phyloP scores from a whole-genome alignment of 805 yeast species.

The Teunomyces barrocoloradensis region DNA sequence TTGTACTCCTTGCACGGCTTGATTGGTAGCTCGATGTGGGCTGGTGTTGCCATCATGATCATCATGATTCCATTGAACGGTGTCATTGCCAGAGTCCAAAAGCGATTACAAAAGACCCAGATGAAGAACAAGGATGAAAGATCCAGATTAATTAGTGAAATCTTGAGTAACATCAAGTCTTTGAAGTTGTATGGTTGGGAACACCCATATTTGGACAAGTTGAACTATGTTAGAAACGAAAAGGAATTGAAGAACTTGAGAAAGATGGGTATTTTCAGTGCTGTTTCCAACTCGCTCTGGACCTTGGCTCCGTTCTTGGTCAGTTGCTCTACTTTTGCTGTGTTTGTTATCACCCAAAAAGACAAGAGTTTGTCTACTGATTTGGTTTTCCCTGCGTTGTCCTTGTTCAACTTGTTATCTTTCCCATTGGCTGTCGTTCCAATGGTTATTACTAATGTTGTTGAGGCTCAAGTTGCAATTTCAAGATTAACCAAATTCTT shows the following conservation, averaged over 20 bases:
- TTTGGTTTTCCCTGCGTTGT: slow-evolving; percentile 84
- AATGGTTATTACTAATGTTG: slow-evolving; percentile 76
- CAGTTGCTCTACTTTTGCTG: slow-evolving; percentile 83
- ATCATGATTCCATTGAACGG: slow-evolving; percentile 81
- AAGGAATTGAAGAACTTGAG: slow-evolving; percentile 76
- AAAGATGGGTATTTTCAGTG: slow-evolving; percentile 68
- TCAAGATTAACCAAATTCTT: slow-evolving; percentile 73
- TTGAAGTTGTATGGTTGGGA: slow-evolving; percentile 97
- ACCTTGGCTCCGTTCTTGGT: slow-evolving; percentile 86
- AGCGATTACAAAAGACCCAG: slow-evolving; percentile 73
- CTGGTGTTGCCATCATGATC: slow-evolving; percentile 80
- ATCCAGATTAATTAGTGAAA: slow-evolving; percentile 83
- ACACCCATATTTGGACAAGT: slow-evolving; percentile 68
- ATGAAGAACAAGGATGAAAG: slow-evolving; percentile 92
- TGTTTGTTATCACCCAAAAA: slow-evolving; percentile 61
- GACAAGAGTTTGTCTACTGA: slow-evolving; percentile 76
- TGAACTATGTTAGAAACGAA: slow-evolving; percentile 81
- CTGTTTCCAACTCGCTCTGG: slow-evolving; percentile 74
- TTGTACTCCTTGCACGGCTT: slow-evolving; percentile 66
- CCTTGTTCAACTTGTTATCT: slow-evolving; percentile 80
- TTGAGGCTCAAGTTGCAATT: slow-evolving; percentile 86
- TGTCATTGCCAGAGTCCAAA: slow-evolving; percentile 62
- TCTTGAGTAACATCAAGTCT: slow-evolving; percentile 87
- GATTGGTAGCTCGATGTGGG: slow-evolving; percentile 92
- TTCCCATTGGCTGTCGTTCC: slow-evolving; percentile 95